Percentiles rank a stretch among this genome's conserved stretches.
Conservation (phyloP, 371 early-diverging fungal species). For the Syncephalastrum monosporum region DNA sequence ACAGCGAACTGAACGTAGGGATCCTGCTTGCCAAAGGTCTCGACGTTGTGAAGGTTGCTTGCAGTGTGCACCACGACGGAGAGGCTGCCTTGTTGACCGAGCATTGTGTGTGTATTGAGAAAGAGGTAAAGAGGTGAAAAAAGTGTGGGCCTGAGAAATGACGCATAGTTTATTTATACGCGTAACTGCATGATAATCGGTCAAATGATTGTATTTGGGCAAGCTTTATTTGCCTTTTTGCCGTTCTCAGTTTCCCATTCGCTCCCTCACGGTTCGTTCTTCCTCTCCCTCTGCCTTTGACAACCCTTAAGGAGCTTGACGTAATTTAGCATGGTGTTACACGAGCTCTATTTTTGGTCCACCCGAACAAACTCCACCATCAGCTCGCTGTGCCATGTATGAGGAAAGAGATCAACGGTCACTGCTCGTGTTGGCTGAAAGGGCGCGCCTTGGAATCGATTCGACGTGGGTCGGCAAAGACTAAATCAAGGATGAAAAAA, state of each 20-base stretch:
- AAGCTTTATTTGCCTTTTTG: no score
- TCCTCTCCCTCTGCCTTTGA: no score
- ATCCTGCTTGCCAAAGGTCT: constrained; percentile 59
- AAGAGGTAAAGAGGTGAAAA: no score
- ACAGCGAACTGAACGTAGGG: constrained; percentile 56
- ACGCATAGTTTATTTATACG: no score
- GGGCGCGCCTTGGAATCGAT: constrained; percentile 54
- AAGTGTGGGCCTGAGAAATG: no score
- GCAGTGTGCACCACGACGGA: constrained; percentile 36
- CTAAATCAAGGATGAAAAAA: constrained; percentile 18
- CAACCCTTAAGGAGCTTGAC: no score
- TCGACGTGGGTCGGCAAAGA: constrained; percentile 63
- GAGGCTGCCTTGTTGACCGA: constrained; percentile 12
- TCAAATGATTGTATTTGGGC: no score
- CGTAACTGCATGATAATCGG: no score
- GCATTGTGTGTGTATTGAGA: constrained; percentile 2
- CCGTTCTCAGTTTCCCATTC: no score
- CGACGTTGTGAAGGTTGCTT: constrained; percentile 36
- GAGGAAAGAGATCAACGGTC: constrained; percentile 81
- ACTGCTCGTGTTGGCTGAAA: constrained; percentile 64
- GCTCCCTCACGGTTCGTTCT: no score
- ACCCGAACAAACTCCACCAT: constrained; percentile 61
- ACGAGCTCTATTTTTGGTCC: constrained; percentile 1
- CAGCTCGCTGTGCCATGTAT: constrained; percentile 75
- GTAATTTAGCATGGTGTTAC: no score